Conservation (phyloP, 2,329 filamentous ascomycete species). For the Penicillium griseofulvum region DNA sequence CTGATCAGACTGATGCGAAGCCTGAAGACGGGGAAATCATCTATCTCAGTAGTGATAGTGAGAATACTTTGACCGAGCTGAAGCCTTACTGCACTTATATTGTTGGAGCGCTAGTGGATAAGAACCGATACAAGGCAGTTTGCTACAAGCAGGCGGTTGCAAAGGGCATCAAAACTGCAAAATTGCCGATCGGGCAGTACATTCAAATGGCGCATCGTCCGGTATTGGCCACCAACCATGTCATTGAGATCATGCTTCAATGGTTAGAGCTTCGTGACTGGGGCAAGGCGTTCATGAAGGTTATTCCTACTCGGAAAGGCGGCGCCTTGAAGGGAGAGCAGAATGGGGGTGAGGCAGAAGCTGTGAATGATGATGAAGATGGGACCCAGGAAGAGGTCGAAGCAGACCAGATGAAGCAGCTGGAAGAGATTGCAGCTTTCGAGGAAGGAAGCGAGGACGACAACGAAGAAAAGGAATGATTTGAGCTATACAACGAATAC, state of each 20-base stretch:
- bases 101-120: conserved; percentile 90
- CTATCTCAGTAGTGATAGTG: conserved; percentile 90
- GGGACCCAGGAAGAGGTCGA: conserved; percentile 4
- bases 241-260: conserved; percentile 91
- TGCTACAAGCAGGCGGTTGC: conserved; percentile 80
- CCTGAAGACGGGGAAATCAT: conserved; percentile 62
- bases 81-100: conserved; percentile 90
- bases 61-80: conserved; percentile 74
- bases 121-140: conserved; percentile 91
- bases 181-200: conserved; percentile 91
- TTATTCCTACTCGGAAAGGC: conserved; percentile 89
- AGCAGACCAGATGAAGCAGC: conserved; percentile 5
- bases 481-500: neutral
- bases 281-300: conserved; percentile 81
- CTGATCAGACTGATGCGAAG: conserved; percentile 37
- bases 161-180: conserved; percentile 78
- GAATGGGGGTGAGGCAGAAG: conserved; percentile 10
- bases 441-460: conserved; percentile 4
- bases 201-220: conserved; percentile 84
- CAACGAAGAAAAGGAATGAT: conserved; percentile 1
- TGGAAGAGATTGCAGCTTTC: conserved; percentile 1
- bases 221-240: conserved; percentile 91
- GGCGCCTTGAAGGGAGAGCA: conserved; percentile 58
- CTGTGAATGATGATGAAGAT: conserved; percentile 20
- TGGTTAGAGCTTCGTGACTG: conserved; percentile 91